Conservation (phyloP, 2,329 filamentous ascomycete genomes). For the Monosporascus sp. region DNA sequence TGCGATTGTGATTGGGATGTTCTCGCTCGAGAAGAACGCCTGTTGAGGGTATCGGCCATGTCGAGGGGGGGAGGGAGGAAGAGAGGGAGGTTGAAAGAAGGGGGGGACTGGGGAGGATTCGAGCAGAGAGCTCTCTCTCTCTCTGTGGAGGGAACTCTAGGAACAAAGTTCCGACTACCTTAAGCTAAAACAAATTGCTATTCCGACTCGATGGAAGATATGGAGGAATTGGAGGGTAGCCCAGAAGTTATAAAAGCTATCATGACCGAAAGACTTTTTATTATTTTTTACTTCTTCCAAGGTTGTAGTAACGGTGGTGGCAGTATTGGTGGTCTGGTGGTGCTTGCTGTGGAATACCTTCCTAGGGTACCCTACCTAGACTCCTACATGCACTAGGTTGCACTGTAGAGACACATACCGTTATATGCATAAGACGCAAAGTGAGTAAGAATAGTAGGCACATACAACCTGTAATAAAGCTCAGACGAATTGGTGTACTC, state of each 20-base stretch:
- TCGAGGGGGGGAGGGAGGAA: constrained; percentile 22
- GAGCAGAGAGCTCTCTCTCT: constrained; percentile 17
- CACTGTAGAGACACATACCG: too few species aligned
- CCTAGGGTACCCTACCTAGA: too few species aligned
- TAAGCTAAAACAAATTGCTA: constrained; percentile 18
- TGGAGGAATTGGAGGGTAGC: constrained; percentile 21
- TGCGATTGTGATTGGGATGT: constrained; percentile 70
- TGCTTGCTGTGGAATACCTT: not conserved
- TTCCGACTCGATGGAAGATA: constrained; percentile 18
- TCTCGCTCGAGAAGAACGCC: constrained; percentile 88
- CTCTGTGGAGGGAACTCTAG: constrained; percentile 19
- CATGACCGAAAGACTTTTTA: constrained; percentile 21
- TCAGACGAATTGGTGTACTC: too few species aligned
- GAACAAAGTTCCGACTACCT: constrained; percentile 19
- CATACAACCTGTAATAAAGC: too few species aligned
- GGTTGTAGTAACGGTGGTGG: constrained; percentile 6
- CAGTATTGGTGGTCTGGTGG: constrained; percentile 6
- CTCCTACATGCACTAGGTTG: too few species aligned
- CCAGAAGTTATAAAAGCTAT: constrained; percentile 12
- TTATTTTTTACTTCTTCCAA: not conserved
- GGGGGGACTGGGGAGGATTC: constrained; percentile 24
- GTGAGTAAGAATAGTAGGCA: too few species aligned
- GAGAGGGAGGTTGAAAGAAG: constrained; percentile 26
- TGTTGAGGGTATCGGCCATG: constrained; percentile 57
- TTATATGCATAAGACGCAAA: too few species aligned